A percentile compares a stretch with the other conserved stretches of the same genome.
phyloP scores from a whole-genome alignment of 78 protist genomes.

The Paulinella micropora region DNA sequence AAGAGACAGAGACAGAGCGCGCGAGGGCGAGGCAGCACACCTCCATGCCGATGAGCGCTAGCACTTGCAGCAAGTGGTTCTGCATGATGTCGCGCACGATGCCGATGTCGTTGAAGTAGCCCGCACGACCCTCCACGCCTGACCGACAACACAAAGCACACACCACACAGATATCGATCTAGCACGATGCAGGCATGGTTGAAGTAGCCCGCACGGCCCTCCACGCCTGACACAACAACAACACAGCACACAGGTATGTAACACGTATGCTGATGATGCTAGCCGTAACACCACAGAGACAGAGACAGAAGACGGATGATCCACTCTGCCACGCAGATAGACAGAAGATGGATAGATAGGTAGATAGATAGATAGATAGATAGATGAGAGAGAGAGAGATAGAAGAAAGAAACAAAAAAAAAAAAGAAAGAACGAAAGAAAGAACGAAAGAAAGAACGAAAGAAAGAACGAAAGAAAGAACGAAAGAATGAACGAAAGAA shows the following conservation, averaged over 20 bases:
- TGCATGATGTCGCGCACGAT: conserved; percentile 37
- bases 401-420: not conserved
- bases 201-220: conserved; percentile 28
- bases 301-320: too few relatives aligned
- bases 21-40: too few relatives aligned
- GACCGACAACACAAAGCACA: conserved; percentile 1
- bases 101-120: conserved; percentile 31
- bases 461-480: not conserved
- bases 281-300: too few relatives aligned
- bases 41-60: not conserved
- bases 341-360: not conserved
- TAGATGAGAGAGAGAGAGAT: not conserved
- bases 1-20: too few relatives aligned
- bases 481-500: not conserved
- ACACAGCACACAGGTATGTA: not conserved
- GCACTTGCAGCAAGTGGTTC: conserved; percentile 29
- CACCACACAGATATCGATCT: not conserved
- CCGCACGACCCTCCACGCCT: conserved; percentile 15
- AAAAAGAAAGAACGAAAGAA: not conserved
- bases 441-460: not conserved
- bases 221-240: not conserved
- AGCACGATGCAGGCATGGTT: conserved; percentile 24
- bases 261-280: too few relatives aligned
- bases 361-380: not conserved
- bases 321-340: too few relatives aligned